Base-by-base conservation (phyloP, 2,329 filamentous ascomycete genomes). In the Rhynchosporium secalis region DNA sequence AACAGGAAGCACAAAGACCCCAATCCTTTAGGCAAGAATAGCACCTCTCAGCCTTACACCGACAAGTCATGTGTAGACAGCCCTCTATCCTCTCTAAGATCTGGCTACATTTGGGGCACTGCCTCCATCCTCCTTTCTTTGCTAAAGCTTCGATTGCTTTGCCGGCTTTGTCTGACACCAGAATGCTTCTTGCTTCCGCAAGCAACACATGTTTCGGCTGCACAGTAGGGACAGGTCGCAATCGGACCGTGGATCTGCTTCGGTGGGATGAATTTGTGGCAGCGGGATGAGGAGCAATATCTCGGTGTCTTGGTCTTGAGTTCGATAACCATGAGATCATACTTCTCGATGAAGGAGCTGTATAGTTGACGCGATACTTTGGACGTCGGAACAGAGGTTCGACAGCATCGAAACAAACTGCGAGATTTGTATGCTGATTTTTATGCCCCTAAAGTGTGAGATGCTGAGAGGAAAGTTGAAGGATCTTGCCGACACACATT, bases 51-150 rank as follows among this genome's bases (percentile, higher is more conserved):
- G 61, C 54, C 20, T 65, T 47, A 65, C 71, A 73, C 26, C 61
- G 62, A 64, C 71, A 74, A 10, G 66, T 72, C 67, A 74, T 74
- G 56, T 74, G 71, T 8, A 74, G 58, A 64, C 72, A 74, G 1
- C 71, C 72, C 31, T 67, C 62, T 5, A 55, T 69, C 57, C 66
- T 68, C 56, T 72, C 70, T 33, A 73, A 60, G 12, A 73, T 67
- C 15, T 62, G 56, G 8, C 65, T 64, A 62, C 71, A 73, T 9
- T 62, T 63, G 9, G 68, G 66, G 62, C 72, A 73, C 38, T 57
- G 63, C 65, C 67, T 71, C 70, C 70, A 74, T 1, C 70, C 66
- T 38, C 66, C 64, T 33, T 66, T 58, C 57, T 67, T 63, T 15
- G 67, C 71, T 15, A 73, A 52, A 7, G 58, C 65, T 43, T 66